Conservation (phyloP, 192 early-diverging fungal species). For the Umbelopsis sp. region DNA sequence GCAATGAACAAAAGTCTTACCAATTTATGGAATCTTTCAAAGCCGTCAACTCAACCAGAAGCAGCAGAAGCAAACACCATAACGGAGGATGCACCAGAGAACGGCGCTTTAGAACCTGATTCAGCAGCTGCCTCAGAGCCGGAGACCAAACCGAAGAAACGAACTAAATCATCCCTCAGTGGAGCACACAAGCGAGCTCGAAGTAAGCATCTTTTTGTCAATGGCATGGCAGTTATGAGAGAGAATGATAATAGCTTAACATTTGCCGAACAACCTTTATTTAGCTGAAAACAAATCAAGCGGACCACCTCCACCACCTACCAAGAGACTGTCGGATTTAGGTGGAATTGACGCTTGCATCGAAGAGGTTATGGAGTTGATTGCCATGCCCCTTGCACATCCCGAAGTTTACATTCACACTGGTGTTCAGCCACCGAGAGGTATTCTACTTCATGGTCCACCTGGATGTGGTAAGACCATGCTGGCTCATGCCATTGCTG, state of each 20-base stretch:
- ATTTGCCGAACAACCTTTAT: neutral
- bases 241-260: neutral
- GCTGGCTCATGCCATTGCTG: constrained; percentile 96
- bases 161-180: constrained; percentile 35
- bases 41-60: constrained; percentile 22
- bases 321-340: constrained; percentile 71
- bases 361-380: constrained; percentile 87
- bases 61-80: constrained; percentile 25
- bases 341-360: constrained; percentile 93
- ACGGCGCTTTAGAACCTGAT: constrained; percentile 25
- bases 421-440: constrained; percentile 92
- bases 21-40: constrained; percentile 51
- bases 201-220: constrained; percentile 22
- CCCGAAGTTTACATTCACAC: constrained; percentile 91
- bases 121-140: constrained; percentile 31
- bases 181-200: constrained; percentile 22
- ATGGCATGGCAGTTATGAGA: neutral
- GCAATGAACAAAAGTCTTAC: constrained; percentile 64
- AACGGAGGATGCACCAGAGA: constrained; percentile 33
- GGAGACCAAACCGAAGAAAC: constrained; percentile 24
- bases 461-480: constrained; percentile 97
- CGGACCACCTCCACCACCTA: constrained; percentile 33
- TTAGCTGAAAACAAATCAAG: constrained; percentile 16
- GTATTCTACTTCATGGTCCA: constrained; percentile 94
- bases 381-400: constrained; percentile 92